A percentile compares a stretch with the other conserved stretches of the same genome.
Evolutionary conservation across 2,329 filamentous ascomycete species (phyloP).

Genomic region (Phaeosphaeriaceae sp.): DNA sequence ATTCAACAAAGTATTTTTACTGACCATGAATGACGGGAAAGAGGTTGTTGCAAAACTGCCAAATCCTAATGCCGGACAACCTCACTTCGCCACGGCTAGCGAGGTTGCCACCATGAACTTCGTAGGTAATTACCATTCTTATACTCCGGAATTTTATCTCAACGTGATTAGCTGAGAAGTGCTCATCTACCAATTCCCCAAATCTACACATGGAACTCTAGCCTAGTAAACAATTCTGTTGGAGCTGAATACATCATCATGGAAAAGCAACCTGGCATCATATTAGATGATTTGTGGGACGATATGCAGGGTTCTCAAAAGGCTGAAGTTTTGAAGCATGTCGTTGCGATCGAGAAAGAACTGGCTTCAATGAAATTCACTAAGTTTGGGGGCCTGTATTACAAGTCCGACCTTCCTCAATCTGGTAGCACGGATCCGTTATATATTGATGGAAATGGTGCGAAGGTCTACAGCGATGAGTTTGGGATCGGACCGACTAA

Average conservation of each 20-base stretch:
- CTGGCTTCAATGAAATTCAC: not conserved
- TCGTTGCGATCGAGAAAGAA: not conserved
- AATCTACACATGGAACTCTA: slow-evolving; percentile 34
- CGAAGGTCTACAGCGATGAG: too few species aligned
- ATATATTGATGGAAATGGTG: too few species aligned
- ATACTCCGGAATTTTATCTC: not conserved
- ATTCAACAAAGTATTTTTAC: slow-evolving; percentile 27
- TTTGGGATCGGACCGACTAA: too few species aligned
- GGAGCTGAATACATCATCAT: slow-evolving; percentile 42
- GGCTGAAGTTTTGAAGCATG: too few species aligned
- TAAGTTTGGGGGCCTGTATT: not conserved
- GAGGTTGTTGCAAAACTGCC: slow-evolving; percentile 35
- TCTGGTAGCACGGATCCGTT: too few species aligned
- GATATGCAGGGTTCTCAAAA: too few species aligned
- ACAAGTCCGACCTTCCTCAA: too few species aligned
- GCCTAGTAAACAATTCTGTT: slow-evolving; percentile 28
- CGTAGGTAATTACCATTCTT: slow-evolving; percentile 5
- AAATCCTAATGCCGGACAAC: slow-evolving; percentile 32
- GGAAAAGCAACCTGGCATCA: slow-evolving; percentile 28
- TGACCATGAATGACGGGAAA: slow-evolving; percentile 25
- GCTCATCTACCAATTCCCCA: slow-evolving; percentile 25
- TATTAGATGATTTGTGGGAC: not conserved
- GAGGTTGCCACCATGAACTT: slow-evolving; percentile 41
- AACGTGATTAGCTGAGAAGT: not conserved
- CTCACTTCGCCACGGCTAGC: slow-evolving; percentile 25